Evolutionary conservation across 2,329 filamentous ascomycete genomes (phyloP).

Genomic region (Pezicula neosporulosa): DNA sequence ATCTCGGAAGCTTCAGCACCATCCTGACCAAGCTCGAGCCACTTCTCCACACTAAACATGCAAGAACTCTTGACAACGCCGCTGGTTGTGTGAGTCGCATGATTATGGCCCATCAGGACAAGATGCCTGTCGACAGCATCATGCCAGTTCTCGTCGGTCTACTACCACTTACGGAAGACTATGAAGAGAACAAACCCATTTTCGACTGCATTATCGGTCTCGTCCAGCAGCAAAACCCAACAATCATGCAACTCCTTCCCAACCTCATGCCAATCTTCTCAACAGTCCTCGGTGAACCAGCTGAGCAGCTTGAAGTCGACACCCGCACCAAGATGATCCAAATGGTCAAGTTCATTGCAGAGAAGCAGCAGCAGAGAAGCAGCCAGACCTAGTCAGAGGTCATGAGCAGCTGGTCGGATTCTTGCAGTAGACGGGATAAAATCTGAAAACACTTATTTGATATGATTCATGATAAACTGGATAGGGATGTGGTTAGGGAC

Average conservation of each 20-base stretch:
- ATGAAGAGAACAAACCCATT: constrained; percentile 92
- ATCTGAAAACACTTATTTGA: not conserved
- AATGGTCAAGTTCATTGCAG: constrained; percentile 45
- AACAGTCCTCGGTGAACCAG: constrained; percentile 66
- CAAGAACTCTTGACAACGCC: constrained; percentile 87
- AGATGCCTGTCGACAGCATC: constrained; percentile 75
- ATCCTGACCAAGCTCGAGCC: constrained; percentile 87
- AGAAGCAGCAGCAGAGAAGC: constrained; percentile 23
- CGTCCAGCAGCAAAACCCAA: constrained; percentile 67
- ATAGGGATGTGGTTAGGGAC: not conserved
- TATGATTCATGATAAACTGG: not conserved
- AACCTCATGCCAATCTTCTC: constrained; percentile 69
- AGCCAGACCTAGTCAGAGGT: constrained; percentile 22
- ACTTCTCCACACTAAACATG: constrained; percentile 72
- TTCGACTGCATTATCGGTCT: constrained; percentile 80
- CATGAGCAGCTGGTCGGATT: constrained; percentile 17
- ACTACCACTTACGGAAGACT: constrained; percentile 88
- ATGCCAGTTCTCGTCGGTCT: constrained; percentile 76
- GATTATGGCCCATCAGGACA: constrained; percentile 85
- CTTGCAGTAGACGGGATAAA: not conserved
- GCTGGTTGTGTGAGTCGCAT: constrained; percentile 88
- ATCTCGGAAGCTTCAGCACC: constrained; percentile 70
- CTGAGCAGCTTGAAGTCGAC: constrained; percentile 72
- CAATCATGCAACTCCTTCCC: constrained; percentile 66
- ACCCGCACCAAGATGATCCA: constrained; percentile 64